Evolutionary conservation across 108 stramenopile genomes (phyloP).

Genomic region (Parietichytrium sp.): DNA sequence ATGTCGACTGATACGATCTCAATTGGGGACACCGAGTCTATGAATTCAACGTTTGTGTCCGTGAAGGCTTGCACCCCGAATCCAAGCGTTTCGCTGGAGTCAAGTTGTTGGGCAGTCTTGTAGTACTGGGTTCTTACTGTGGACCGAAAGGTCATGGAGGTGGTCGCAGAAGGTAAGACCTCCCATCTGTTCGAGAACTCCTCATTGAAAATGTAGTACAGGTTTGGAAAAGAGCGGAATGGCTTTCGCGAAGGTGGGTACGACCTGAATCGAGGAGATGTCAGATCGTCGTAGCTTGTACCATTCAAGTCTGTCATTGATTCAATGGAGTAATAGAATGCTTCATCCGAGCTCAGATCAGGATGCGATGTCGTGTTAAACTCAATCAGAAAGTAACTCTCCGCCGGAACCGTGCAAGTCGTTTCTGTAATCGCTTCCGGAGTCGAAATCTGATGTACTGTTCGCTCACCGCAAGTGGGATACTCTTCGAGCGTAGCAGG

Average conservation of each 20-base stretch:
- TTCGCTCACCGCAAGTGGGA: neutral
- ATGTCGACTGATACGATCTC: too few species aligned
- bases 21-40: too few species aligned
- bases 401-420: neutral
- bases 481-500: neutral
- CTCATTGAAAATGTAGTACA: neutral
- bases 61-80: too few species aligned
- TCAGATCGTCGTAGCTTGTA: too few species aligned
- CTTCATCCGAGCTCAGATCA: neutral
- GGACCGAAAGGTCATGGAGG: neutral
- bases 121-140: too few species aligned
- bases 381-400: neutral
- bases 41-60: too few species aligned
- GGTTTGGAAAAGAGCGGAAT: neutral
- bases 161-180: slow-evolving; percentile 6
- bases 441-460: neutral
- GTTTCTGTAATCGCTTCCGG: neutral
- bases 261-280: neutral
- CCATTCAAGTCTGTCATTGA: neutral
- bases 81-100: too few species aligned
- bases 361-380: too few species aligned
- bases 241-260: neutral
- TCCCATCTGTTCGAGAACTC: too few species aligned
- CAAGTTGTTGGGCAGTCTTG: too few species aligned
- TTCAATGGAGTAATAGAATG: neutral